Conservation (phyloP, 305 asterid species). For the Fraxinus albicans region DNA sequence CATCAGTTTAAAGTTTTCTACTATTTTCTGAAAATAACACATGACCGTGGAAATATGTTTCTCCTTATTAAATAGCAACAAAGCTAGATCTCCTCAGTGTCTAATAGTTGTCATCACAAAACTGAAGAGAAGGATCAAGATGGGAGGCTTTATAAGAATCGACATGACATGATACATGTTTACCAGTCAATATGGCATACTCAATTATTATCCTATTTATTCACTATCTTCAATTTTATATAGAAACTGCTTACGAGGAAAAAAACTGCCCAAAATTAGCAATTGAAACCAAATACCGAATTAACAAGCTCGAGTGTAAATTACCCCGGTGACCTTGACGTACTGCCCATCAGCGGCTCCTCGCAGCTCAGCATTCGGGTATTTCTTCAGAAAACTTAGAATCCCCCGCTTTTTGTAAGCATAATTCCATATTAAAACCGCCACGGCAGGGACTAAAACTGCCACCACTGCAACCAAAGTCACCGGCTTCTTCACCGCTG, state of each 20-base stretch:
- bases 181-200: neutral
- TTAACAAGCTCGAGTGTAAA: neutral
- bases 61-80: neutral
- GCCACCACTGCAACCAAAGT: constrained; percentile 60
- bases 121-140: neutral
- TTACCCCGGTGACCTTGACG: constrained; percentile 99
- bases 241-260: neutral
- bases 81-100: neutral
- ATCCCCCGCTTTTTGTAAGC: constrained; percentile 56
- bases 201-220: neutral
- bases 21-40: neutral
- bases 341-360: constrained; percentile 85
- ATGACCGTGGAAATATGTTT: neutral
- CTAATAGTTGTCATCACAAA: neutral
- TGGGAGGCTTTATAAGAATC: neutral
- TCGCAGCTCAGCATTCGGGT: constrained; percentile 63
- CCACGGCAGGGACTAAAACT: constrained; percentile 39
- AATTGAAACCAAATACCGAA: neutral
- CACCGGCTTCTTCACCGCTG: constrained; percentile 71
- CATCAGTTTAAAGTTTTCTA: neutral
- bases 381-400: constrained; percentile 43
- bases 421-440: constrained; percentile 61
- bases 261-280: neutral
- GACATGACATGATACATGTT: neutral
- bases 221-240: neutral